Base-by-base conservation (phyloP, 768 basidiomycete genomes). In the Mycena alexandri region DNA sequence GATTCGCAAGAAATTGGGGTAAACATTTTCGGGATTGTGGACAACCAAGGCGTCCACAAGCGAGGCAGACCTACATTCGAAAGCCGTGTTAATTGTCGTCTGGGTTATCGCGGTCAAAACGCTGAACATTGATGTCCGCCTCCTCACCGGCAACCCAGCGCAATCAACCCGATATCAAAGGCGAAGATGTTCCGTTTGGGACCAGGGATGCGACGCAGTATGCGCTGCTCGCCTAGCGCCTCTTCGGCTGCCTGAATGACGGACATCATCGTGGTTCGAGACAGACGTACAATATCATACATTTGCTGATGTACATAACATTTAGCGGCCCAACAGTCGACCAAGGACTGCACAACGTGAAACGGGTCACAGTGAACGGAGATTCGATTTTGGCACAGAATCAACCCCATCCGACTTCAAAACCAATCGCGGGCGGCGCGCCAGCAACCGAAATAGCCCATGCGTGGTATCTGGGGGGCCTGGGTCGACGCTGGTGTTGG, bases 31-130 rank as follows among this genome's bases (percentile, higher is more conserved):
- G 2, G 85, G 80, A 42, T 82, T 72, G 24, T 78, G 64, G 0
- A 83, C 78, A 7, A 72, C 72, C 56, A 88, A 67, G 9, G 78
- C 72, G 69, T 90, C 89, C 24, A 89, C 81, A 4, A 90, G 79
- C 73, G 85, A 87, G 22, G 80, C 85, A 33, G 80, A 76, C 43
- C 89, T 86, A 69, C 33, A 38, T 11, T 11, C 38, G 9, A 25
- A 56, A 34, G n/a, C 51, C 16, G 12, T 19, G 21, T 36, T 42
- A 43, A 14, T 29, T 48, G 41, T 61, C 53, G 53, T 36, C 34
- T 38, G 38, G 38, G 38, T 38, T 38, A 38, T 38, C 5, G 11
- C 38, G 38, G 38, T 38, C 38, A 38, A 38, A 38, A 38, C 14
- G 21, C n/a, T 25, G 25, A 12, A 36, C 10, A 54, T 21, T 16